Evolutionary conservation across 1,284 basidiomycete genomes (phyloP).

Genomic region (Xerocomus nothofagi): DNA sequence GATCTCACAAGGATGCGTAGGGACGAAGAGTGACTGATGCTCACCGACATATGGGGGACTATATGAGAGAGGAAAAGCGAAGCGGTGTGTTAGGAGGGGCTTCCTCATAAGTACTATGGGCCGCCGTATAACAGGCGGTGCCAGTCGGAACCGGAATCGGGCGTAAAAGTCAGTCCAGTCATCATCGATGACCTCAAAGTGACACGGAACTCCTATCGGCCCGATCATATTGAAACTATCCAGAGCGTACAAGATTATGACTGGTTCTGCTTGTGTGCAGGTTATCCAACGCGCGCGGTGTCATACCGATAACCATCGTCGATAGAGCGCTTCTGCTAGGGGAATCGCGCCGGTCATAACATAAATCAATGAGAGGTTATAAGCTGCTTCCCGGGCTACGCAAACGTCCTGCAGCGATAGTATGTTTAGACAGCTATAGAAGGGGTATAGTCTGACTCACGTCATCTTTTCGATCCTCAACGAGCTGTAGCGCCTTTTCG

Average conservation of each 20-base stretch:
- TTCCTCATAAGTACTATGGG: neutral
- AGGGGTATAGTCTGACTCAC: constrained; percentile 15
- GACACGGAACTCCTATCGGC: neutral
- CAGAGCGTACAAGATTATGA: constrained; percentile 1
- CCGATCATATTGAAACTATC: constrained; percentile 1
- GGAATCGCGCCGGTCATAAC: constrained; percentile 71
- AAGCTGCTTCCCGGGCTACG: constrained; percentile 71
- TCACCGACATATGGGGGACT: constrained; percentile 12
- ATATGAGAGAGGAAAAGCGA: neutral
- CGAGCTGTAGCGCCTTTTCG: constrained; percentile 65
- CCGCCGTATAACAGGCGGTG: neutral
- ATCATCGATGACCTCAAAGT: constrained; percentile 8
- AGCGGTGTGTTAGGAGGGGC: neutral
- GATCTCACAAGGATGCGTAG: constrained; percentile 18
- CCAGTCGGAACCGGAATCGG: constrained; percentile 13
- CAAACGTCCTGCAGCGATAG: constrained; percentile 17
- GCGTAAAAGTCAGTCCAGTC: neutral
- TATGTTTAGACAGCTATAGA: neutral
- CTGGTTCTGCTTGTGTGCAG: neutral
- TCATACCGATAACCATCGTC: constrained; percentile 71
- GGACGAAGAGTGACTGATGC: constrained; percentile 14
- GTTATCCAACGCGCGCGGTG: neutral
- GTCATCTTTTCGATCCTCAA: constrained; percentile 39
- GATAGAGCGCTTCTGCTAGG: constrained; percentile 63
- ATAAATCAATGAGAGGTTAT: constrained; percentile 84